phyloP scores from a whole-genome alignment of 2,329 filamentous ascomycete genomes.

The Ustilaginoidea virens region DNA sequence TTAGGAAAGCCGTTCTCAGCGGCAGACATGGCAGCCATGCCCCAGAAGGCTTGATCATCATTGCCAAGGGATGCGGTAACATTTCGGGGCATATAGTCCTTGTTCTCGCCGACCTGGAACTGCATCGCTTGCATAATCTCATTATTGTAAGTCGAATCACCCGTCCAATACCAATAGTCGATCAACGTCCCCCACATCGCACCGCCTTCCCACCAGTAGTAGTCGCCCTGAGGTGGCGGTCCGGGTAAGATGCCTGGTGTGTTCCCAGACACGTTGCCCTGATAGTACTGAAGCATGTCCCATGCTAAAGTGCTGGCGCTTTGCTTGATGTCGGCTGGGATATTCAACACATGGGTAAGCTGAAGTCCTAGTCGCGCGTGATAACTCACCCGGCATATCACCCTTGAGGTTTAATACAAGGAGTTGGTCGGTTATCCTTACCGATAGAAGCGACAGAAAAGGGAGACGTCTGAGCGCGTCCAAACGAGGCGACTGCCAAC shows the following conservation, averaged over 20 bases:
- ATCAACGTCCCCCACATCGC: conserved; percentile 47
- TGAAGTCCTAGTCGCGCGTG: background rate
- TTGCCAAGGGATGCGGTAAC: conserved; percentile 39
- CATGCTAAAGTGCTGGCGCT: conserved; percentile 24
- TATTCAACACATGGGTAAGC: conserved; percentile 1
- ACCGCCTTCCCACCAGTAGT: conserved; percentile 54
- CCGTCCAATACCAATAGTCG: conserved; percentile 49
- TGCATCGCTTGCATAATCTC: conserved; percentile 34
- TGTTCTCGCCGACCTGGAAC: conserved; percentile 34
- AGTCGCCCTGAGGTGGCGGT: conserved; percentile 28
- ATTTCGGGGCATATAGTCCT: conserved; percentile 41
- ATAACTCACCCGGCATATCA: background rate
- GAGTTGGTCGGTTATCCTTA: conserved; percentile 1
- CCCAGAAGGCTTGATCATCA: conserved; percentile 55
- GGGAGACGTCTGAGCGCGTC: conserved; percentile 5
- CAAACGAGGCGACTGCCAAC: conserved; percentile 3
- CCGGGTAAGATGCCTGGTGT: conserved; percentile 32
- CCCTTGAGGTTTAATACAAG: background rate
- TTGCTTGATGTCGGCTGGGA: conserved; percentile 21
- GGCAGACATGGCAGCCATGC: conserved; percentile 45
- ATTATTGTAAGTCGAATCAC: conserved; percentile 41
- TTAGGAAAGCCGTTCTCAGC: conserved; percentile 43
- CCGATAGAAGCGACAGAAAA: conserved; percentile 5
- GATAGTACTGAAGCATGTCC: conserved; percentile 30
- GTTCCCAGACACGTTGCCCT: conserved; percentile 27